Evolutionary conservation across 176 grass and related monocot genomes (phyloP), one percentile per base, ranked within the genome.

Genomic region (Alloteropsis semialata): DNA sequence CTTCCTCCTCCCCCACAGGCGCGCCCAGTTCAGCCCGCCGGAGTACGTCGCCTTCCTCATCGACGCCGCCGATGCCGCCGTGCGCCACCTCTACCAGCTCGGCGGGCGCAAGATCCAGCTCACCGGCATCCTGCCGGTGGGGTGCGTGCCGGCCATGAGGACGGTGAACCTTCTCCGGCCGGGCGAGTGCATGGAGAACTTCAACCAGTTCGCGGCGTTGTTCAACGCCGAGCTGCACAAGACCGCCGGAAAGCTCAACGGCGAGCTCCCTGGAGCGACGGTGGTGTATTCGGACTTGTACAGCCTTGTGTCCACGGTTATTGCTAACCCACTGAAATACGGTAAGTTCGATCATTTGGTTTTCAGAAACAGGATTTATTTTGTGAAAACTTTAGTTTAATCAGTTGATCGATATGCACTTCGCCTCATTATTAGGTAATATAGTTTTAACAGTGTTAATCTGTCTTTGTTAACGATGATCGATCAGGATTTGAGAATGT

Each of bases 401-500:
- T 45, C 43, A 45, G 7, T 45, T 45, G 10, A 45, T 13, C 41
- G 41, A 43, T 43, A 10, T 10, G 8, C 11, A 1, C 41, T 43
- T 10, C 11, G n/a, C n/a, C 41, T 43, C 8, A 43, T 8, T 2
- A 16, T 48, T 48, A 48, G 45, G 15, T 48, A 48, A 15, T 48
- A 48, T 48, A 16, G 4, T 21, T 53, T 53, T 53, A 8, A 22
- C 50, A 53, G 19, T 53, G 50, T 53, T 5, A 10, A 22, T 10
- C 21, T 56, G 0, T 22, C 21, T 14, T n/a, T n/a, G n/a, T n/a
- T n/a, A n/a, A n/a, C 32, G 1, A 19, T 8, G 61, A 58, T 69
- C 41, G 51, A 49, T 2, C 81, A 92, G 90, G 90, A 16, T 94
- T 94, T 51, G 92, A 88, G 78, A 91, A 88, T 63, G 65, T 46